Evolutionary conservation across 139 green algal species (phyloP).

Genomic region (Eudorina sp.): DNA sequence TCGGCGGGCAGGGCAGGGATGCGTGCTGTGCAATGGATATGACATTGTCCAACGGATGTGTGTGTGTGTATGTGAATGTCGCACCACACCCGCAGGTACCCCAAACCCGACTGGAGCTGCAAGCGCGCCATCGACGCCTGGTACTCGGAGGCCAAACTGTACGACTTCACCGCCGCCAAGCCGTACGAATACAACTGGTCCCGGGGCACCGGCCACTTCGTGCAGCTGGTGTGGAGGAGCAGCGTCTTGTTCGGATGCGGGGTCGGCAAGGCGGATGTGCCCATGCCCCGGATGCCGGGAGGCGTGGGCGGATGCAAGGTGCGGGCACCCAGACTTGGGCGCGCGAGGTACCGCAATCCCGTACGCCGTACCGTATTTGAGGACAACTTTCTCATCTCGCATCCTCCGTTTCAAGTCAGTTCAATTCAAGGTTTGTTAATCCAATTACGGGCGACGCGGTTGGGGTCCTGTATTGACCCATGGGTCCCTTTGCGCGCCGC

Average conservation of each 20-base stretch:
- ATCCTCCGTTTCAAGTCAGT: too few species aligned
- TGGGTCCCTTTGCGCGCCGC: too few species aligned
- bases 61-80: too few species aligned
- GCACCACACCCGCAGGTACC: constrained; percentile 23
- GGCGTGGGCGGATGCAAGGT: constrained; percentile 25
- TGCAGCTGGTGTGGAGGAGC: background rate
- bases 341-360: too few species aligned
- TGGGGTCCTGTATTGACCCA: too few species aligned
- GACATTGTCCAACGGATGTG: too few species aligned
- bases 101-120: constrained; percentile 25
- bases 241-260: constrained; percentile 4
- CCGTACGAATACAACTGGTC: background rate
- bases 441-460: too few species aligned
- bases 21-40: too few species aligned
- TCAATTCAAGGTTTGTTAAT: too few species aligned
- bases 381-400: too few species aligned
- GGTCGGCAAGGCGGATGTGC: constrained; percentile 9
- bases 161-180: background rate
- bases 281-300: background rate
- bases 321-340: background rate
- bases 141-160: constrained; percentile 19
- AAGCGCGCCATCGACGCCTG: constrained; percentile 29
- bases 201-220: background rate
- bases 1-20: too few species aligned
- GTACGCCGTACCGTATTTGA: too few species aligned